These are phyloP conservation scores for Vitis hybrid DNA, from an alignment of 177 flowering plant species.

Conservation along the genomic window DNA sequence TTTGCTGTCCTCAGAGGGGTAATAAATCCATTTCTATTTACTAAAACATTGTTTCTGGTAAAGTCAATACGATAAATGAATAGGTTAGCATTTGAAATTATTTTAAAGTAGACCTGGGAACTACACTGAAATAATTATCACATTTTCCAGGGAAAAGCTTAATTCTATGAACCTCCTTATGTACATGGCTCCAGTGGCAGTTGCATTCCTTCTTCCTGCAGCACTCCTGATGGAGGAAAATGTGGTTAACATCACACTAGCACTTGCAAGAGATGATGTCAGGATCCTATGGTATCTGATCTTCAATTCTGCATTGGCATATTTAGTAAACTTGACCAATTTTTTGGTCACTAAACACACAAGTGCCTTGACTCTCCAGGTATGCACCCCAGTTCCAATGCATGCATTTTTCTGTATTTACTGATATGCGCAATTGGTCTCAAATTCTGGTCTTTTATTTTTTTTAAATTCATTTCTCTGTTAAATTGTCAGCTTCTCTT, in stretches of 20 bases:
- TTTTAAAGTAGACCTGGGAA: background rate
- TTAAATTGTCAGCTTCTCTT: too few relatives aligned
- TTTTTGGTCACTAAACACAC: conserved; percentile 78
- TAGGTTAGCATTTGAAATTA: too few relatives aligned
- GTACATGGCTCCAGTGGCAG: conserved; percentile 82
- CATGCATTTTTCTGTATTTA: background rate
- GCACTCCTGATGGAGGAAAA: conserved; percentile 66
- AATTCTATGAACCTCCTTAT: conserved; percentile 73
- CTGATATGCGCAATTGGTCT: too few relatives aligned
- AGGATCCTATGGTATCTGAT: conserved; percentile 59
- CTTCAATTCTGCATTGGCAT: conserved; percentile 64
- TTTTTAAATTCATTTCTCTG: too few relatives aligned
- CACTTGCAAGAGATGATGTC: conserved; percentile 62
- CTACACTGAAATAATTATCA: background rate
- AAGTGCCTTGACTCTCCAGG: conserved; percentile 73
- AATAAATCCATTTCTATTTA: conserved; percentile 7
- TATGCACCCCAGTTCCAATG: conserved; percentile 10
- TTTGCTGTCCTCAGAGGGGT: conserved; percentile 77
- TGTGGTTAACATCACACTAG: conserved; percentile 64
- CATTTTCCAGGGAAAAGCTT: conserved; percentile 63
- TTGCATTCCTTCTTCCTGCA: conserved; percentile 69
- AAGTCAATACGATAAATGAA: background rate
- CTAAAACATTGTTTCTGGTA: background rate
- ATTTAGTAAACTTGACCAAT: conserved; percentile 66
- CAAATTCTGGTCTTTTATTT: too few relatives aligned